Base-by-base conservation (phyloP, 2,329 filamentous ascomycete genomes). In the Cladophialophora bantiana region DNA sequence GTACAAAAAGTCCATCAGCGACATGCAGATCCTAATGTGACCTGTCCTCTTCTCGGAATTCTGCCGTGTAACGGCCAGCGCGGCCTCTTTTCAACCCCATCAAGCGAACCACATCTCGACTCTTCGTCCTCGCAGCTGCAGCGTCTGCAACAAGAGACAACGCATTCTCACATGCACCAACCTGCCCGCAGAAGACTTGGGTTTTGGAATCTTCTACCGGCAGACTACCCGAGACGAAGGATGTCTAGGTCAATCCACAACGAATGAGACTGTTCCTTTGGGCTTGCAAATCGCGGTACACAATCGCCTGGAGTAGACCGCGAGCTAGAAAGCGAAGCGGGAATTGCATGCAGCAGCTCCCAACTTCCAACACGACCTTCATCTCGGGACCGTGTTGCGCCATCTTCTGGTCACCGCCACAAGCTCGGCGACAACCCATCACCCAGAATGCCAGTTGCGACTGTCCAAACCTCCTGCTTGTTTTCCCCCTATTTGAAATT, bases 41-140 rank as follows among this genome's bases (percentile, higher is more conserved):
- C 34, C 13, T 10, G 31, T 55, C 40, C 40, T 42, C 34, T 45
- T 18, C 18, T 52, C 57, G 57, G 57, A 50, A 4, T 52, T 59
- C 57, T 50, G 57, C 57, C 57, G 57, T 50, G 31, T n/a, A 31
- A 36, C 57, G 45, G 20, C 45, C 45, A 26, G 7, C 45, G 26
- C 45, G 45, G 45, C 45, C 7, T 20, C 45, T 12, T 26, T 50
- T 50, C 7, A 20, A 50, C 45, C 45, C 26, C 45, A 26, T 26
- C 45, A 26, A 26, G 45, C 45, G 45, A 26, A 26, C 45, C 45
- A 50, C 12, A 20, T 20, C 20, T 20, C 15, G 18, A n/a, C 10
- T 50, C 15, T 2, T 26, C 45, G 7, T 26, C 18, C 45, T 50
- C 45, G 42, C 45, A 50, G 45, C 45, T 26, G 18, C 45, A 7